phyloP scores from a whole-genome alignment of 2,329 filamentous ascomycete genomes.

The Phialemoniopsis sp. region DNA sequence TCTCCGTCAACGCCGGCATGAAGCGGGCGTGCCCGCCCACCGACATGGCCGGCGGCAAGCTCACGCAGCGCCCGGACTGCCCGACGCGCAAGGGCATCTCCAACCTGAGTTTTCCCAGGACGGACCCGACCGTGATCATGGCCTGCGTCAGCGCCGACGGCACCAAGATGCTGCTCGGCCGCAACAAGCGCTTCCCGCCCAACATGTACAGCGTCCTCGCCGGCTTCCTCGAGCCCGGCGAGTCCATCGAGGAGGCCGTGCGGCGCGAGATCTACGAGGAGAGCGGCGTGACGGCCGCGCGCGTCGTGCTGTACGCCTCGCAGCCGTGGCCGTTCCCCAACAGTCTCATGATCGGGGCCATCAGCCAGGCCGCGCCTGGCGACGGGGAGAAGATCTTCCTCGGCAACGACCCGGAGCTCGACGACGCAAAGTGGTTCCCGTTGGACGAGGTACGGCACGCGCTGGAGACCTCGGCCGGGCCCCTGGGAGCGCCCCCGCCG shows the following conservation, averaged over 20 bases:
- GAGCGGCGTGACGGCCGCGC: slow-evolving; percentile 69
- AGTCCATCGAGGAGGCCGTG: slow-evolving; percentile 81
- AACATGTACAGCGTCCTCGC: slow-evolving; percentile 87
- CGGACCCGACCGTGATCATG: slow-evolving; percentile 93
- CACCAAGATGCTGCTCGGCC: slow-evolving; percentile 74
- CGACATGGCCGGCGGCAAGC: slow-evolving; percentile 48
- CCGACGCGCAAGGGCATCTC: slow-evolving; percentile 80
- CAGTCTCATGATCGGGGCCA: slow-evolving; percentile 81
- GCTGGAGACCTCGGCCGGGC: slow-evolving; percentile 61
- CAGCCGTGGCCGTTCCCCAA: slow-evolving; percentile 88
- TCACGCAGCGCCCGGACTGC: slow-evolving; percentile 63
- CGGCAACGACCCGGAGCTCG: slow-evolving; percentile 85
- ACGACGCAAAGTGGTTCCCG: slow-evolving; percentile 83
- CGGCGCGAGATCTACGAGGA: slow-evolving; percentile 85
- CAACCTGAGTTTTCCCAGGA: slow-evolving; percentile 88
- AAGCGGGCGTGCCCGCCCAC: slow-evolving; percentile 75
- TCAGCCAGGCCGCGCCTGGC: slow-evolving; percentile 77
- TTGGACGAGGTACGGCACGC: slow-evolving; percentile 78
- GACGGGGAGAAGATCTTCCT: slow-evolving; percentile 75
- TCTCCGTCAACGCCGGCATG: slow-evolving; percentile 74
- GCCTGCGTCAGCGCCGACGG: slow-evolving; percentile 82
- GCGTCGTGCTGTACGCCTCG: slow-evolving; percentile 77
- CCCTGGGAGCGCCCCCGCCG: slow-evolving; percentile 60
- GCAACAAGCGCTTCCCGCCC: slow-evolving; percentile 77
- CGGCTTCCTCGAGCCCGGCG: slow-evolving; percentile 80